Evolutionary conservation across 1,284 basidiomycete species (phyloP).

Genomic region (Trichosporon inkin): DNA sequence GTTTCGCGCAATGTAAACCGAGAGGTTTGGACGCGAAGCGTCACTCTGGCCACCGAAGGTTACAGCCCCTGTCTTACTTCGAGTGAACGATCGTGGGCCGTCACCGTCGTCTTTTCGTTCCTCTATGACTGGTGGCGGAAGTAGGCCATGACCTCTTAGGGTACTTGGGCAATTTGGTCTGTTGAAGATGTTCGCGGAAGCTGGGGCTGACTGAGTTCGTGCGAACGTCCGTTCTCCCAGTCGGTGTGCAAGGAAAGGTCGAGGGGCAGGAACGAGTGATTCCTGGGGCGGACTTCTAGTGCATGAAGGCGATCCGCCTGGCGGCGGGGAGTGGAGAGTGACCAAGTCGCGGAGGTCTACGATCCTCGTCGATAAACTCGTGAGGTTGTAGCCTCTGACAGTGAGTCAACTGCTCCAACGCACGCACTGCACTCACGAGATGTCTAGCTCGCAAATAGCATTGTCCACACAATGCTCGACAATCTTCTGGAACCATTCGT

Average conservation of each 20-base stretch:
- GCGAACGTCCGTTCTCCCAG: slow-evolving; percentile 30
- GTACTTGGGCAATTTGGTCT: background rate
- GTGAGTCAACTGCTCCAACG: background rate
- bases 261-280: background rate
- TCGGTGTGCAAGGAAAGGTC: background rate
- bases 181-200: slow-evolving; percentile 25
- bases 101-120: background rate
- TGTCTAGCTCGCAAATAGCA: slow-evolving; percentile 28
- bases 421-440: slow-evolving; percentile 30
- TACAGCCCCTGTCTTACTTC: slow-evolving; percentile 33
- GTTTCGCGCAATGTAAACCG: background rate
- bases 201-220: slow-evolving; percentile 37
- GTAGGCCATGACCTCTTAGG: background rate
- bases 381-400: slow-evolving; percentile 29
- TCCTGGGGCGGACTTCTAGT: background rate
- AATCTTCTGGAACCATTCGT: slow-evolving; percentile 42
- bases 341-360: slow-evolving; percentile 44
- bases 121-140: background rate
- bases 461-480: slow-evolving; percentile 40
- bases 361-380: slow-evolving; percentile 38
- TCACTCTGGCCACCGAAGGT: slow-evolving; percentile 7
- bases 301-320: slow-evolving; percentile 11
- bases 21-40: background rate
- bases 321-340: slow-evolving; percentile 23
- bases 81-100: background rate